These are phyloP conservation scores for Peronospora farinosa DNA, from an alignment of 352 stramenopile species.

Conservation along the genomic window DNA sequence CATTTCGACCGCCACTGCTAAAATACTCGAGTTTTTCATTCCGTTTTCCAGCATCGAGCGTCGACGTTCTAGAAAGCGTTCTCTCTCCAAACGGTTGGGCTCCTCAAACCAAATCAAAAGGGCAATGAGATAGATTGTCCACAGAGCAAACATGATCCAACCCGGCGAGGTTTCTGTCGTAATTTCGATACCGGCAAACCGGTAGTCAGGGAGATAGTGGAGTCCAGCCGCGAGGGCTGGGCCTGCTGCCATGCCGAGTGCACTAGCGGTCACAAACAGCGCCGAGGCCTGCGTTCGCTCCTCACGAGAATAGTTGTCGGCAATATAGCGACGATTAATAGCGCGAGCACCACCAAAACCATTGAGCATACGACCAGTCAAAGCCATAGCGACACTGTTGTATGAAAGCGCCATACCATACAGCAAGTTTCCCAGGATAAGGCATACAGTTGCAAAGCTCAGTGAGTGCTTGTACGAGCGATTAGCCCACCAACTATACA, in stretches of 20 bases:
- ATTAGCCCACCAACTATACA: conserved; percentile 94
- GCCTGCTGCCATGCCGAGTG: conserved; percentile 88
- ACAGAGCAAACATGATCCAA: conserved; percentile 85
- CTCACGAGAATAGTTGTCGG: conserved; percentile 83
- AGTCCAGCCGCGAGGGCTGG: conserved; percentile 66
- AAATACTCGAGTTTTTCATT: conserved; percentile 25
- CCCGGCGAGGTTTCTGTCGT: conserved; percentile 87
- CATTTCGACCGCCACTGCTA: conserved; percentile 12
- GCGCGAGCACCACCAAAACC: conserved; percentile 88
- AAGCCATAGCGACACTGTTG: conserved; percentile 81
- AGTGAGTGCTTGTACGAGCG: conserved; percentile 83
- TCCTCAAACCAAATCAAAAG: conserved; percentile 63
- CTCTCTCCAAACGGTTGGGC: conserved; percentile 46
- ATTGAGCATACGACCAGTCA: conserved; percentile 88
- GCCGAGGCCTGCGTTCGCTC: conserved; percentile 89
- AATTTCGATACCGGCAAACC: conserved; percentile 47
- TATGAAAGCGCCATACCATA: conserved; percentile 79
- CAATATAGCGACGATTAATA: conserved; percentile 89
- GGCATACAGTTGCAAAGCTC: conserved; percentile 73
- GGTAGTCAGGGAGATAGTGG: conserved; percentile 70
- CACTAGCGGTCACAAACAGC: conserved; percentile 89
- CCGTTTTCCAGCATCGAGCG: conserved; percentile 43
- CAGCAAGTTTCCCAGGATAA: conserved; percentile 84
- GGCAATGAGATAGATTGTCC: conserved; percentile 51
- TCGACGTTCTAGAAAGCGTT: conserved; percentile 40